Percentiles rank a stretch among this genome's conserved stretches.
These are phyloP conservation scores for Hirschioporus abietinus DNA, from an alignment of 768 basidiomycete genomes.

Conservation along the genomic window DNA sequence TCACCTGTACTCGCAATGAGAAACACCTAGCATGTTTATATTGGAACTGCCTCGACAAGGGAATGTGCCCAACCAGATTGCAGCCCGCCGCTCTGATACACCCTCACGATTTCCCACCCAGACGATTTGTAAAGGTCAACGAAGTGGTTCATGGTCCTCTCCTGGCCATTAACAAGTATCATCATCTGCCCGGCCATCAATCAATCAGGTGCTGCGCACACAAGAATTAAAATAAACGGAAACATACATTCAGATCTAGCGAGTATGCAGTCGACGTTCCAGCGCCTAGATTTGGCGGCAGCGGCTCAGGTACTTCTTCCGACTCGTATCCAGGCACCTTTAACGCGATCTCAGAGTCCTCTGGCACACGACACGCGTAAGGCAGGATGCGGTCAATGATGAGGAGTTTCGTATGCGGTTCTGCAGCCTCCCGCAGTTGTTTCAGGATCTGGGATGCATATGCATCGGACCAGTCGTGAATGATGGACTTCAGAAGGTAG, in stretches of 20 bases:
- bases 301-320: slow-evolving; percentile 18
- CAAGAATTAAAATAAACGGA: background rate
- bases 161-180: slow-evolving; percentile 23
- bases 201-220: background rate
- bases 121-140: slow-evolving; percentile 14
- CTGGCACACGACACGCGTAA: slow-evolving; percentile 16
- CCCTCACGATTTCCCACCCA: slow-evolving; percentile 25
- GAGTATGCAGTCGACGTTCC: slow-evolving; percentile 15
- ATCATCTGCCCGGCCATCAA: slow-evolving; percentile 22
- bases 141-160: slow-evolving; percentile 22
- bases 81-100: slow-evolving; percentile 1
- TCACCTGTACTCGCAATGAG: background rate
- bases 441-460: slow-evolving; percentile 21
- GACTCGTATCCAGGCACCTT: slow-evolving; percentile 10
- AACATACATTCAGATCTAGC: slow-evolving; percentile 23
- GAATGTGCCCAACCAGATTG: background rate
- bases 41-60: background rate
- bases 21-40: background rate
- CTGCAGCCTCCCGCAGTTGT: slow-evolving; percentile 19
- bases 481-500: slow-evolving; percentile 21
- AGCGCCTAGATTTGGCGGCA: slow-evolving; percentile 24
- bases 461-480: slow-evolving; percentile 31
- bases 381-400: slow-evolving; percentile 21
- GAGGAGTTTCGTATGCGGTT: slow-evolving; percentile 20
- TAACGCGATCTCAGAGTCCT: background rate